A percentile compares a stretch with the other conserved stretches of the same genome.
Evolutionary conservation across 768 basidiomycete species (phyloP).

Genomic region (Suillus plorans): DNA sequence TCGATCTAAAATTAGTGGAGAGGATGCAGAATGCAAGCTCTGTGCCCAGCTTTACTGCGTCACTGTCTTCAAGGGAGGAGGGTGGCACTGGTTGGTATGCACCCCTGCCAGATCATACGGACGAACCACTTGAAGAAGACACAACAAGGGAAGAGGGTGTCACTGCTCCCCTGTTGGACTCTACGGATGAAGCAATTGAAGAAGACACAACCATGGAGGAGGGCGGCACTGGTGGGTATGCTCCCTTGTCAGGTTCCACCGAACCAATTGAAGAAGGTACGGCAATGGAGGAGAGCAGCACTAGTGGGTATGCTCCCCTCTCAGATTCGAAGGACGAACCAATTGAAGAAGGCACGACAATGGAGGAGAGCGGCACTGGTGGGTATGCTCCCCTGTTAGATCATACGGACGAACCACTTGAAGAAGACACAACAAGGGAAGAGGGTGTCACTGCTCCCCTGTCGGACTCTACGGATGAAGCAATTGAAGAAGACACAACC

Average conservation of each 20-base stretch:
- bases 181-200: conserved; percentile 27
- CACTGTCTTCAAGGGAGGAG: conserved; percentile 22
- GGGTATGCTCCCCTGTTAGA: no score
- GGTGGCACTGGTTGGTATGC: conserved; percentile 24
- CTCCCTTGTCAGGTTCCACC: conserved; percentile 28
- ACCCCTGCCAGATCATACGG: conserved; percentile 29
- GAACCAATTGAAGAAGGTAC: conserved; percentile 36
- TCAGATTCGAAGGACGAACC: conserved; percentile 27
- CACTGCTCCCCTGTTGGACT: conserved; percentile 25
- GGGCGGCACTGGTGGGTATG: conserved; percentile 24
- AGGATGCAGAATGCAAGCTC: conserved; percentile 44
- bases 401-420: no score
- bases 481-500: no score
- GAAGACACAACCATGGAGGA: conserved; percentile 34
- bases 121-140: conserved; percentile 33
- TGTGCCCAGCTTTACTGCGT: conserved; percentile 27
- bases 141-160: conserved; percentile 5
- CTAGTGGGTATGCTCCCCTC: conserved; percentile 28
- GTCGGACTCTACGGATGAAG: no score
- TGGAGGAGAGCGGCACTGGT: no score
- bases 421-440: no score
- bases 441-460: no score
- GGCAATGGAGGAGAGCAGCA: not conserved
- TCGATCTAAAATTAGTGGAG: conserved; percentile 52
- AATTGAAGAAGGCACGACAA: no score